Base-by-base conservation (phyloP, 192 early-diverging fungal genomes). In the Coemansia sp. region DNA sequence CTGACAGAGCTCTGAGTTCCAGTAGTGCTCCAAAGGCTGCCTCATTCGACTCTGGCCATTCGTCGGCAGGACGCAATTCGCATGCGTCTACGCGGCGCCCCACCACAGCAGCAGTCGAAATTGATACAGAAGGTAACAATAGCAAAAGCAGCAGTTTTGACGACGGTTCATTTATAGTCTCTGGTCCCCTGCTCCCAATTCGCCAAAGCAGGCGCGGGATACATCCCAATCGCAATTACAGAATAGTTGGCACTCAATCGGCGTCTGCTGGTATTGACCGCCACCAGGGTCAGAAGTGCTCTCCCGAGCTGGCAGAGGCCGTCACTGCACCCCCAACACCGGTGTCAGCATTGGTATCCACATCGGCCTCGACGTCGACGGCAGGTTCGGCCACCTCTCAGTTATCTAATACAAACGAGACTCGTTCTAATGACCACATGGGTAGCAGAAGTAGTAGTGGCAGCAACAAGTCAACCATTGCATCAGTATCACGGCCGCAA, bases 121-220 rank as follows among this genome's bases (percentile, higher is more conserved):
- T 22, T 2, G 62, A 22, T 21, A 32, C 25, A 21, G 23, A 32
- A 50, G 59, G 24, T 10, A 57, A 57, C 57, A 57, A 51, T 58
- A 39, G 52, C 25, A 64, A 32, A 19, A 55, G 54, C 57, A 69
- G 31, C 62, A 63, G 53, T 51, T 68, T 58, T 25, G 79, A 76
- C 63, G 79, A 76, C 57, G 24, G 56, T 19, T 63, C 70, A 20
- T 71, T 80, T 53, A 72, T 80, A 17, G 73, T 75, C 25, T 72
- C 78, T 20, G 71, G 79, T 10, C 79, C 79, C 1, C 66, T 81
- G 60, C 67, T 81, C 21, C 79, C 79, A 31, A 81, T 81, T 29
- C 70, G 79, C 57, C 74, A 75, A 30, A 42, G 58, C 27, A 51
- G 74, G 22, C 79, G 79, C 11, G 79, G 74, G 36, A 19, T 30